Evolutionary conservation across 257 asterid genomes (phyloP).

Genomic region (Capsicum pubescens): DNA sequence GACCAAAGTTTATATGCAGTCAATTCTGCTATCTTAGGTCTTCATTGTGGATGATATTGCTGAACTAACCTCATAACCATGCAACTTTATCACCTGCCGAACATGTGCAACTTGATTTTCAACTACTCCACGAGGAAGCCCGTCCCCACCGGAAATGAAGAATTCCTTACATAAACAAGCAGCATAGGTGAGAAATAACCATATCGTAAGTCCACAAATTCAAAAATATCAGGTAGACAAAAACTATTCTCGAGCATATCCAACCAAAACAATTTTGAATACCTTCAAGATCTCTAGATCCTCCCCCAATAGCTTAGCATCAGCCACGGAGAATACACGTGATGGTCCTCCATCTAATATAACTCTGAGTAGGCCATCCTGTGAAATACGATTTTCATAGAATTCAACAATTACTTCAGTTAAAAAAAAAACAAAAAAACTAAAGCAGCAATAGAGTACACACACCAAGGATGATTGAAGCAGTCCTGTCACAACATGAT

Average conservation of each 20-base stretch:
- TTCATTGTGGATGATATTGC: conserved; percentile 14
- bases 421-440: background rate
- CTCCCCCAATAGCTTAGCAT: conserved; percentile 86
- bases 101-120: conserved; percentile 88
- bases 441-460: background rate
- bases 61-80: conserved; percentile 78
- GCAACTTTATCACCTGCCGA: conserved; percentile 78
- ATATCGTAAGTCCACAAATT: background rate
- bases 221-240: conserved; percentile 9
- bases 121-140: conserved; percentile 98
- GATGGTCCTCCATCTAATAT: conserved; percentile 89
- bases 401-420: conserved; percentile 13
- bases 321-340: conserved; percentile 71
- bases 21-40: background rate
- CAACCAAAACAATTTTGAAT: conserved; percentile 9
- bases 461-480: conserved; percentile 96
- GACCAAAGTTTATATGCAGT: conserved; percentile 5
- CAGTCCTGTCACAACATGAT: conserved; percentile 93
- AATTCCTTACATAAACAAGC: conserved; percentile 58
- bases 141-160: conserved; percentile 97
- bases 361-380: conserved; percentile 92
- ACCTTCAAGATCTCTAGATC: conserved; percentile 94
- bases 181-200: background rate
- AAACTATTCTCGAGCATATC: conserved; percentile 3
- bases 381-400: conserved; percentile 32